phyloP scores from a whole-genome alignment of 2,329 filamentous ascomycete species.

The Ambrosiella beaveri region DNA sequence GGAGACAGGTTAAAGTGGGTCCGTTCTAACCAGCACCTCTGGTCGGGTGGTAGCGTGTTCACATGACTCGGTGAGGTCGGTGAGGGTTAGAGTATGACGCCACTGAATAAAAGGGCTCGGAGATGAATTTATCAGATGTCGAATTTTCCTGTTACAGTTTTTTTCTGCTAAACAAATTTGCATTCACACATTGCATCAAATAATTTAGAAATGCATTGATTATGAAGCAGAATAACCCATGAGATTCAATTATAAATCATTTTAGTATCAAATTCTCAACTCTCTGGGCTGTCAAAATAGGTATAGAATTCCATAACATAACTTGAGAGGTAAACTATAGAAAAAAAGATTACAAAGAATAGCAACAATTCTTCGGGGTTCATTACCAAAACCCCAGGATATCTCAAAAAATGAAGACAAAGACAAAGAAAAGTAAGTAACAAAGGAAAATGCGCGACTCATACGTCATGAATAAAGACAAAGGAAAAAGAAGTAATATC shows the following conservation, averaged over 20 bases:
- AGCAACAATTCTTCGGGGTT: no score
- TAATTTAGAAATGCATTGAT: no score
- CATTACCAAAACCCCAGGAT: not conserved
- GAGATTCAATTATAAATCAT: no score
- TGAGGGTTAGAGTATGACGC: not conserved
- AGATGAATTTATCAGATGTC: no score
- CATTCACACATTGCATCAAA: no score
- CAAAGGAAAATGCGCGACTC: not conserved
- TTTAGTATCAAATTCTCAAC: no score
- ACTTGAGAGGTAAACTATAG: not conserved
- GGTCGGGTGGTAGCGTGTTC: not conserved
- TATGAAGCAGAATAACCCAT: no score
- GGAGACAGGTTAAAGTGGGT: conserved; percentile 4
- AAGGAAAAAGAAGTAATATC: not conserved
- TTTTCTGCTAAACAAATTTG: no score
- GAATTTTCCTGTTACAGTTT: no score
- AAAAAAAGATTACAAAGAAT: not conserved
- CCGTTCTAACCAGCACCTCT: not conserved
- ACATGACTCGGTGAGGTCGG: conserved; percentile 1
- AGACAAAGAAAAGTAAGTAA: conserved; percentile 1
- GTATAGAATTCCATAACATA: not conserved
- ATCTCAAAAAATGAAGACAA: not conserved
- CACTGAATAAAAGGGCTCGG: not conserved
- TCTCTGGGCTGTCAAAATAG: no score
- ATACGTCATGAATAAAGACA: conserved; percentile 6